Base-by-base conservation (phyloP, 306 rosid species). In the Vicia faba region DNA sequence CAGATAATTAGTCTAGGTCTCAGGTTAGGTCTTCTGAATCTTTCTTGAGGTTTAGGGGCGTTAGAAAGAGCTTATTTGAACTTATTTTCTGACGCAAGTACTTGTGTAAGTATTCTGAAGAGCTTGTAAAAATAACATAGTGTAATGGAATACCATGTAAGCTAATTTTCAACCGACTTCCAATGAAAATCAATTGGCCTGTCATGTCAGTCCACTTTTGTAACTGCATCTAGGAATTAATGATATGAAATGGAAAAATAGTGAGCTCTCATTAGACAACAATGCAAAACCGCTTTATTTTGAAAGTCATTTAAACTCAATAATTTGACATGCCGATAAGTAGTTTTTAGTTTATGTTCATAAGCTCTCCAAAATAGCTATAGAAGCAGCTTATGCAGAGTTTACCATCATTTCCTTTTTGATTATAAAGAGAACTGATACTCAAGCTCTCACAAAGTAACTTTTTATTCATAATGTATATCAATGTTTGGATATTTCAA, bases 1-100 rank as follows among this genome's bases (percentile, higher is more conserved):
- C 26, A 77, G 73, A 77, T 65, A 19, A 31, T 29, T 39, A 26
- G 28, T 48, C 15, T 40, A 28, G 43, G 54, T 59, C 44, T 65
- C n/a, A 48, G 43, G 20, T 20, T 19, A 48, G 46, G 33, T 55
- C 23, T 45, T 39, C 18, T 58, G 64, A n/a, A 57, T 58, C 62
- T 66, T 64, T 70, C 36, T 7, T 4, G 50, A 68, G 69, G 28
- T 77, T 60, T 9, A 14, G 65, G 29, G 62, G 28, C 4, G 2
- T 35, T 35, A 5, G 9, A 57, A 29, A 33, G 64, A 31, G 64
- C 9, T 58, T 58, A 33, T 8, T 58, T 58, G n/a, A 31, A 8
- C 43, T 14, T n/a, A 31, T 58, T 58, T 8, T 55, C 31, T 59
- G 64, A 15, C 25, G 10, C 8, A 14, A 33, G 4, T 14, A 14